phyloP scores from a whole-genome alignment of 371 early-diverging fungal genomes.

The Phascolomyces articulosus region DNA sequence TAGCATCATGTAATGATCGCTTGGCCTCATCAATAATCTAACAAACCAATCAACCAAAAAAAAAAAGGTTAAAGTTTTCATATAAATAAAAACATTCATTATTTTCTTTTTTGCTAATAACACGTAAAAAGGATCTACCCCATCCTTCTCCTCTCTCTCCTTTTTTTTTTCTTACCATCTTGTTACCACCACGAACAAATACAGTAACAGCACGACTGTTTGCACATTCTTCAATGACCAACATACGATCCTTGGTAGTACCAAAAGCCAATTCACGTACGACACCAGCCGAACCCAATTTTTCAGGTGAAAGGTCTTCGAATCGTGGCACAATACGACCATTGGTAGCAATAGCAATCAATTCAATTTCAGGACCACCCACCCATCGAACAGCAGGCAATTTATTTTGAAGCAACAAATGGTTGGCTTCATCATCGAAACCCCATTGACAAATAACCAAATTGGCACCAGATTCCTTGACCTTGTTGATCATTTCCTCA shows the following conservation, averaged over 20 bases:
- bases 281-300: constrained; percentile 94
- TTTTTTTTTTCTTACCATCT: constrained; percentile 73
- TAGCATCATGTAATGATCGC: constrained; percentile 98
- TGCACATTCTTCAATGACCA: constrained; percentile 98
- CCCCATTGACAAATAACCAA: constrained; percentile 99
- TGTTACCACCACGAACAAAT: constrained; percentile 98
- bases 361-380: constrained; percentile 99
- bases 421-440: constrained; percentile 99
- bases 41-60: no score
- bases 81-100: constrained; percentile 4
- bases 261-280: constrained; percentile 97
- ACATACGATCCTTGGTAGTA: constrained; percentile 98
- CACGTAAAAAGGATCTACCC: no score
- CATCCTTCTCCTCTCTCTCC: no score
- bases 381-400: constrained; percentile 99
- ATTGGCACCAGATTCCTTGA: constrained; percentile 98
- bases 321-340: constrained; percentile 99
- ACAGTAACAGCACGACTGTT: constrained; percentile 98
- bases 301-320: constrained; percentile 91
- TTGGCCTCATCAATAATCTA: constrained; percentile 99
- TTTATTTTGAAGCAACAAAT: constrained; percentile 96
- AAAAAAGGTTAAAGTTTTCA: no score
- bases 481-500: constrained; percentile 94
- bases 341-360: constrained; percentile 99
- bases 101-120: background rate